Evolutionary conservation across 1,139 yeast species (phyloP).

Genomic region (Komagataea norvegica): DNA sequence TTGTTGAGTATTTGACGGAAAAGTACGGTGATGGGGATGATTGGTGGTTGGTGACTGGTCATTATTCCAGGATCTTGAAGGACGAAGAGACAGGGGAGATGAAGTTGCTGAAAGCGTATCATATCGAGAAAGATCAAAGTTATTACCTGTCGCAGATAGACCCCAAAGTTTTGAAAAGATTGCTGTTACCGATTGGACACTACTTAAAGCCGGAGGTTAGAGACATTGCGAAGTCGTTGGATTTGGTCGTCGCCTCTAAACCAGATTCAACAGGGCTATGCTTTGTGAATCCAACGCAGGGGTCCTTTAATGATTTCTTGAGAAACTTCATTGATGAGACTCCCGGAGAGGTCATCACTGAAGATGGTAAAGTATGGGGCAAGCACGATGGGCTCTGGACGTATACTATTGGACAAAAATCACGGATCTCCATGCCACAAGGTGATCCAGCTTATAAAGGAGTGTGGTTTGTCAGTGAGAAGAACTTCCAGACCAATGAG

Average conservation of each 20-base stretch:
- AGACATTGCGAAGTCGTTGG: constrained; percentile 46
- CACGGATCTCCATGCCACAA: constrained; percentile 78
- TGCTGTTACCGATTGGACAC: constrained; percentile 79
- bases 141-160: constrained; percentile 77
- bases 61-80: constrained; percentile 65
- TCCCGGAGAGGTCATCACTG: constrained; percentile 69
- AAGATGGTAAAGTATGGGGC: constrained; percentile 68
- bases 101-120: constrained; percentile 56
- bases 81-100: constrained; percentile 28
- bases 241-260: constrained; percentile 63
- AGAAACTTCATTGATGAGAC: constrained; percentile 65
- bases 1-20: constrained; percentile 48
- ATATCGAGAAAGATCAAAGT: constrained; percentile 77
- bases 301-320: constrained; percentile 71
- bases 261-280: constrained; percentile 96
- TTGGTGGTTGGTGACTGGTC: constrained; percentile 96
- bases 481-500: constrained; percentile 58
- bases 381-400: constrained; percentile 85
- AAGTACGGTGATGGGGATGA: constrained; percentile 29
- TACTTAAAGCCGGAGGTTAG: constrained; percentile 72
- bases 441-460: constrained; percentile 73
- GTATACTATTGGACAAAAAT: constrained; percentile 85
- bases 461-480: constrained; percentile 81
- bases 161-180: constrained; percentile 38
- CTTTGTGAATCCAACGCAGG: constrained; percentile 63